Evolutionary conservation across 129 eudicot species (phyloP), one percentile per base, ranked within the genome.

Genomic region (Dittrichia graveolens): DNA sequence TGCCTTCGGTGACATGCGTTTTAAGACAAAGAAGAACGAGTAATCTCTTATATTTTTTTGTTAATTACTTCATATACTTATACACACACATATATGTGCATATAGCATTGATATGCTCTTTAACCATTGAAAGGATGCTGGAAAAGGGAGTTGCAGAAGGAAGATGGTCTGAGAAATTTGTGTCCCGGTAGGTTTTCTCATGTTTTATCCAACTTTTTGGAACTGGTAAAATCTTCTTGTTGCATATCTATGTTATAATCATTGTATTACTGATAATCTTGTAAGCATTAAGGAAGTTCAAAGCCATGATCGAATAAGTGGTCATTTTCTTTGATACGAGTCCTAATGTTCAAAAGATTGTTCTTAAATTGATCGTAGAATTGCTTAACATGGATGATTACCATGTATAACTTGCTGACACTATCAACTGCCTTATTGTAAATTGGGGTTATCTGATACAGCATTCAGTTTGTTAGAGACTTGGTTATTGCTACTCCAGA

Each of bases 1-100:
- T 81, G 96, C 99, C 76, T 90, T 94, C 81, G 99, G 99, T 67
- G 99, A 94, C 87, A 83, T 84, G 59, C 85, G 99, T 37, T 94
- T 90, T 61, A 94, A 94, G 91, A 90, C 93, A 47, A 94, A 88
- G 89, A 90, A 94, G 80, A 81, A 86, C 54, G 96, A 94, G 99
- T 94, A 79, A 73, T 65, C 65, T 60, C 42, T 72, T 61, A 16
- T 35, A 41, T 65, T 77, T 50, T 49, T 65, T 7, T n/a, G 16
- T 65, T 53, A 40, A 73, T 24, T 76, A 40, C 43, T 46, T 12
- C 37, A 31, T 40, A 69, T 14, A 34, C 18, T 16, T 54, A 48
- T 38, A 42, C 35, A n/a, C 49, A 43, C 37, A 40, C 34, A 58
- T 31, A 50, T 67, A 47, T 49, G 48, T 75, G 34, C 47, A 39